phyloP scores from a whole-genome alignment of 768 basidiomycete genomes.

The Lentinus brumalis region DNA sequence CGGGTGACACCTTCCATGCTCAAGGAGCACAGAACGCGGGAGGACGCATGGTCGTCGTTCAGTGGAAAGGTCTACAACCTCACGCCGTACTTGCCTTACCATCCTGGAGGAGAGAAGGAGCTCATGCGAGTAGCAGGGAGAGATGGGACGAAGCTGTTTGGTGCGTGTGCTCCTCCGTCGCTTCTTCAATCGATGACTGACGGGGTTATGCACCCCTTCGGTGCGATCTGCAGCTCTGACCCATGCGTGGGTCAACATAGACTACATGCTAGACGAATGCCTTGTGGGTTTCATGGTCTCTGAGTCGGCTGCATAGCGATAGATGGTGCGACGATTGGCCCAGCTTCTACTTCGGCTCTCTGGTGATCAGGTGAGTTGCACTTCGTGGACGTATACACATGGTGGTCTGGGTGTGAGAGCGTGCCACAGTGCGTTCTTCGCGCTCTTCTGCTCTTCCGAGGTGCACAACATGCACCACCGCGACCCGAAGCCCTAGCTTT shows the following conservation, averaged over 20 bases:
- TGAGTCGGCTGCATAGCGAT: conserved; percentile 40
- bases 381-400: not conserved
- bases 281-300: conserved; percentile 88
- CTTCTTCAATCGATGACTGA: not conserved
- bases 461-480: too few species aligned
- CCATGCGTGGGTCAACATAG: conserved; percentile 97
- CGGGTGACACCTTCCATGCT: conserved; percentile 78
- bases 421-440: too few species aligned
- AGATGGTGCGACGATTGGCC: not conserved
- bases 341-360: not conserved
- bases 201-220: not conserved
- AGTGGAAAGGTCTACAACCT: conserved; percentile 97
- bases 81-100: conserved; percentile 86
- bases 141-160: conserved; percentile 93
- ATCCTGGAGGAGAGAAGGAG: conserved; percentile 94
- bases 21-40: conserved; percentile 76
- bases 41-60: conserved; percentile 93
- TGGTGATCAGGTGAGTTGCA: not conserved
- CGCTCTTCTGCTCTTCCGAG: too few species aligned
- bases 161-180: conserved; percentile 45
- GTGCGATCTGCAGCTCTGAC: conserved; percentile 61
- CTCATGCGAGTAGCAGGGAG: conserved; percentile 93
- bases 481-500: too few species aligned
- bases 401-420: too few species aligned
- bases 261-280: conserved; percentile 93